Base-by-base conservation (phyloP, 805 yeast species). In the Metahyphopichia silvanorum region DNA sequence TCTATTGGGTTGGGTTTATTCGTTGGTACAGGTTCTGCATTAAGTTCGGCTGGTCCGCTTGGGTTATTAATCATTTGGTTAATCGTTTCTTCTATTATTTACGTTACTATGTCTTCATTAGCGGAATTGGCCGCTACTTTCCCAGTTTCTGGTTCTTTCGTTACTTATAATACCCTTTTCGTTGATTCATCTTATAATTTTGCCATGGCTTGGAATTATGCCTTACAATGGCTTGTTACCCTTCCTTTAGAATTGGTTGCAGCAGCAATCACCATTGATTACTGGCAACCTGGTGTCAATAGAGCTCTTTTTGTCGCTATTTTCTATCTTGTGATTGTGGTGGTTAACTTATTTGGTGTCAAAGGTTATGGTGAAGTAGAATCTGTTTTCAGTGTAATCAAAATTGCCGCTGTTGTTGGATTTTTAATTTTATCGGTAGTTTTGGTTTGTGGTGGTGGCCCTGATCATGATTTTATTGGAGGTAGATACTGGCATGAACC, bases 291-390 rank as follows among this genome's bases (percentile, higher is more conserved):
- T 4, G 30, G 42, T 4, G 51, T 59, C 6, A 55, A 71, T 46
- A 60, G 80, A 3, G 82, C 76, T 29, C 76, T 75, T 6, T 79
- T 71, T 55, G 77, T 77, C 21, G 67, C 72, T 2, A 67, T 78
- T 22, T 78, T 79, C 44, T 79, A 68, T 46, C 64, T 61, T 4
- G 46, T 75, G 19, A 69, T 80, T 38, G 51, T 75, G 20, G 38
- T 55, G 24, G 72, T 79, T 38, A 79, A 79, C 53, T 55, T 79
- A 34, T 71, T 76, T 34, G 85, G 86, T 44, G 80, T 77, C 22
- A 66, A 62, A 44, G 84, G 84, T 37, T 80, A 78, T 47, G 86
- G 85, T 55, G 86, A 80, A 56, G 77, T 79, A 21, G 86, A 80
- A 55, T 77, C 74, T 43, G 49, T 74, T 27, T 71, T 80, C 45